Percentiles rank a stretch among this genome's conserved stretches.
Evolutionary conservation across 768 basidiomycete genomes (phyloP).

Genomic region (Ramaria sp.): DNA sequence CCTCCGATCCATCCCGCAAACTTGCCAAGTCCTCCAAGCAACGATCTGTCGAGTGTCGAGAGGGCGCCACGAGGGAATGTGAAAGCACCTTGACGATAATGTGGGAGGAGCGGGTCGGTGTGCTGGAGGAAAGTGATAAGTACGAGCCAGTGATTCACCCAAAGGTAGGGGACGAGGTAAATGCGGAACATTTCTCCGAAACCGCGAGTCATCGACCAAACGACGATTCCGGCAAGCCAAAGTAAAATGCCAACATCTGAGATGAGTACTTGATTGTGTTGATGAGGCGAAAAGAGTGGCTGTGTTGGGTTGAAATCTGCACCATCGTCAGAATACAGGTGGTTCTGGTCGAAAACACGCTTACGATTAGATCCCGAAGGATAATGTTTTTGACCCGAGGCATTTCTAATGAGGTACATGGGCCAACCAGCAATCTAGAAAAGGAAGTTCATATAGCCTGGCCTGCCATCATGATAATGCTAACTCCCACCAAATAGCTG

Average conservation of each 20-base stretch:
- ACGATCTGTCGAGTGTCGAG: conserved; percentile 76
- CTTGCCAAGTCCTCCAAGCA: conserved; percentile 68
- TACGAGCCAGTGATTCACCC: conserved; percentile 94
- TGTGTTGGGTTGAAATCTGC: conserved; percentile 70
- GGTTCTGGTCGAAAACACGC: conserved; percentile 17
- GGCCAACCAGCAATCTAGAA: conserved; percentile 75
- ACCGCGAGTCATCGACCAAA: conserved; percentile 49
- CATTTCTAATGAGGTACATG: conserved; percentile 69
- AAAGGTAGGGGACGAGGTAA: conserved; percentile 86
- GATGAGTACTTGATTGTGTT: conserved; percentile 61
- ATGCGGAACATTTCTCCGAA: conserved; percentile 64
- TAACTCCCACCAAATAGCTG: conserved; percentile 45
- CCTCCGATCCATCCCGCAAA: conserved; percentile 82
- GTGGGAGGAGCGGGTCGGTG: conserved; percentile 90
- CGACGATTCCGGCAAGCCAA: conserved; percentile 52
- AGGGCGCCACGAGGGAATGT: conserved; percentile 92
- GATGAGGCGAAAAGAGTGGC: conserved; percentile 77
- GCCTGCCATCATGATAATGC: not conserved
- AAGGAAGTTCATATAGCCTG: not conserved
- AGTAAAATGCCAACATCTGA: conserved; percentile 77
- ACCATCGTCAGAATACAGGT: not conserved
- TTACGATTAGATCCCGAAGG: conserved; percentile 70
- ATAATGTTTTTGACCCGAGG: conserved; percentile 78
- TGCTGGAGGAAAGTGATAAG: conserved; percentile 97
- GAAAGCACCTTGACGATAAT: conserved; percentile 84